phyloP scores from a whole-genome alignment of 352 stramenopile genomes.

The Globisporangium nodosum region DNA sequence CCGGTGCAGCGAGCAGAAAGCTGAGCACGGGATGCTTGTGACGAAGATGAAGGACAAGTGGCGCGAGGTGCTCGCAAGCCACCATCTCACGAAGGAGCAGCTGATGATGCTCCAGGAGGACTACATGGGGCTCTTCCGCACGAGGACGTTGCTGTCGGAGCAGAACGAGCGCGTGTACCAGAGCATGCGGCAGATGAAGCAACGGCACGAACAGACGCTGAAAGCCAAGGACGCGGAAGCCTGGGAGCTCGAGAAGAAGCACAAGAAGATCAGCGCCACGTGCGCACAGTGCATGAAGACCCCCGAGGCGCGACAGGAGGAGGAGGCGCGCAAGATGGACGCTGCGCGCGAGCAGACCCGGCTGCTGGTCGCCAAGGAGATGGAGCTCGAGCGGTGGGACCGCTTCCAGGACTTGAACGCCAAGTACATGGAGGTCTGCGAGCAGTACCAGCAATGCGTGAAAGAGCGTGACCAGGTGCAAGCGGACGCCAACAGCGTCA shows the following conservation, averaged over 20 bases:
- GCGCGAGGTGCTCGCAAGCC: constrained; percentile 36
- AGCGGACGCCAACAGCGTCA: constrained; percentile 16
- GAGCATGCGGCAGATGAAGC: constrained; percentile 39
- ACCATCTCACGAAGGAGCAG: constrained; percentile 49
- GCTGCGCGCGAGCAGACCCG: constrained; percentile 45
- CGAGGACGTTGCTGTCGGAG: constrained; percentile 26
- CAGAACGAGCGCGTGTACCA: constrained; percentile 47
- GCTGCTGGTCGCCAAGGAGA: constrained; percentile 37
- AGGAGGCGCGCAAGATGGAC: constrained; percentile 33
- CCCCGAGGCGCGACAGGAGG: constrained; percentile 36
- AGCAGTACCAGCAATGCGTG: constrained; percentile 30
- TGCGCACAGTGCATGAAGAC: constrained; percentile 52
- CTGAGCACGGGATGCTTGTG: constrained; percentile 36
- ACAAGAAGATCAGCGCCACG: constrained; percentile 40
- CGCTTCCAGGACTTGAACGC: constrained; percentile 60
- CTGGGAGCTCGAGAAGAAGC: constrained; percentile 60
- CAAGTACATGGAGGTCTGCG: constrained; percentile 56
- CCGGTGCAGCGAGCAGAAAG: constrained; percentile 39
- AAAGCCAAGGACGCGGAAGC: constrained; percentile 47
- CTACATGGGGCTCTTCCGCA: constrained; percentile 57
- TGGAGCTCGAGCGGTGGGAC: constrained; percentile 64
- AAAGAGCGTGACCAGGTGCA: constrained; percentile 21
- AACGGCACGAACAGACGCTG: constrained; percentile 34
- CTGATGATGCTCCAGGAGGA: constrained; percentile 66
- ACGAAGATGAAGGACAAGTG: constrained; percentile 65